These are phyloP conservation scores for Talaromyces sp. DNA, from an alignment of 2,329 filamentous ascomycete species.

Conservation along the genomic window DNA sequence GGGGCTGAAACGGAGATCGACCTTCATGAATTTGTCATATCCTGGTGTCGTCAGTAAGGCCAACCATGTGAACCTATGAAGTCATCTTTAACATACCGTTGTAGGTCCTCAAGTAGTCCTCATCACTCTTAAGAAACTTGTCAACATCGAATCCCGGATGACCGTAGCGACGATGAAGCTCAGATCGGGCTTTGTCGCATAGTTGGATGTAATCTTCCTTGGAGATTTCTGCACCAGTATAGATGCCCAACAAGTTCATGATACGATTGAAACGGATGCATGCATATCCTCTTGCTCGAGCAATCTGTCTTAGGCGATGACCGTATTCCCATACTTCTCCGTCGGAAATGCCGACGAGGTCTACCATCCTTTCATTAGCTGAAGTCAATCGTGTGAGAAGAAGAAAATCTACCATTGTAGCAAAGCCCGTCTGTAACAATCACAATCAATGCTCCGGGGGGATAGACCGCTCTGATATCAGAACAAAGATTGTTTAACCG, in stretches of 20 bases:
- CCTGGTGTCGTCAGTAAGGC: neutral
- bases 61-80: neutral
- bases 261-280: slow-evolving; percentile 38
- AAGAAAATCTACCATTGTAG: slow-evolving; percentile 30
- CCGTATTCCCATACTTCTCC: slow-evolving; percentile 42
- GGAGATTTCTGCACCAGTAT: slow-evolving; percentile 25
- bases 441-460: slow-evolving; percentile 39
- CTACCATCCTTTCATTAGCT: slow-evolving; percentile 20
- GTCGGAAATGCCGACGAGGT: slow-evolving; percentile 42
- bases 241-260: slow-evolving; percentile 33
- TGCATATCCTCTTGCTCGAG: slow-evolving; percentile 29
- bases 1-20: slow-evolving; percentile 9
- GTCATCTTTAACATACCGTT: neutral
- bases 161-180: slow-evolving; percentile 14
- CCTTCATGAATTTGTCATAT: slow-evolving; percentile 11
- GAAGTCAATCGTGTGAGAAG: neutral
- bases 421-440: slow-evolving; percentile 46
- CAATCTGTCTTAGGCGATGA: slow-evolving; percentile 36
- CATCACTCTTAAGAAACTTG: slow-evolving; percentile 2
- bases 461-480: slow-evolving; percentile 38
- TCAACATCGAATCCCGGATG: slow-evolving; percentile 10
- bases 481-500: slow-evolving; percentile 41
- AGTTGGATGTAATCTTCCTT: slow-evolving; percentile 27
- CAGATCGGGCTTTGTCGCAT: slow-evolving; percentile 22
- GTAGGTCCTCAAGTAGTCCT: slow-evolving; percentile 5